Evolutionary conservation across 306 rosid species (phyloP), one percentile per base, ranked within the genome.

Genomic region (Delonix regia): DNA sequence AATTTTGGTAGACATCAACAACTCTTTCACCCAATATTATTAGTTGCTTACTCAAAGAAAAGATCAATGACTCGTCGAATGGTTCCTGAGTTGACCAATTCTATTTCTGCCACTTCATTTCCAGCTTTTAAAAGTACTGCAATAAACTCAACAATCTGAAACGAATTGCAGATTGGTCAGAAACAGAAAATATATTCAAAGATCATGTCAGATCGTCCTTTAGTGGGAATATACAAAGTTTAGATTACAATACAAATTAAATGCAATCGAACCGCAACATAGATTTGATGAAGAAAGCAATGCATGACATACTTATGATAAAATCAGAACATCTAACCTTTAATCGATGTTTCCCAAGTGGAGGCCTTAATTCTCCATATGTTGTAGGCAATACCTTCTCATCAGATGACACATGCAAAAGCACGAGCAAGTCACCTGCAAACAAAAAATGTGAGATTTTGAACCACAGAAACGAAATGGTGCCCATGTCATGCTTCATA

Each of bases 281-380:
- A 63, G 62, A 39, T 22, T 68, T 45, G 28, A 18, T 5, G 51
- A 44, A 55, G 49, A 39, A 36, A 36, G 47, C 48, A 61, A 28
- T 14, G 28, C 42, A 38, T 3, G 38, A 30, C 30, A 68, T 52
- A 45, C 30, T 75, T 28, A 69, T 62, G 30, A 41, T 45, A 24
- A 5, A 71, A 72, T 53, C 51, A 27, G 36, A 56, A 57, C 60
- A 72, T 83, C 88, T 78, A 81, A 96, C 99, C 98, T 93, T 96
- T 72, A 96, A 81, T 66, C 99, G 95, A 83, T 96, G 89, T 87
- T 91, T 96, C 79, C 98, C 98, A 78, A 96, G 99, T 56, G 99
- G 99, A 83, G 99, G 99, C 88, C 89, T 89, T 80, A 96, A 82
- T 79, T 91, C 94, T 82, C 99, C 99, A 80, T 93, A 96, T 64